Evolutionary conservation across 2,329 filamentous ascomycete genomes (phyloP).

Genomic region (Nannizzia gypsea): DNA sequence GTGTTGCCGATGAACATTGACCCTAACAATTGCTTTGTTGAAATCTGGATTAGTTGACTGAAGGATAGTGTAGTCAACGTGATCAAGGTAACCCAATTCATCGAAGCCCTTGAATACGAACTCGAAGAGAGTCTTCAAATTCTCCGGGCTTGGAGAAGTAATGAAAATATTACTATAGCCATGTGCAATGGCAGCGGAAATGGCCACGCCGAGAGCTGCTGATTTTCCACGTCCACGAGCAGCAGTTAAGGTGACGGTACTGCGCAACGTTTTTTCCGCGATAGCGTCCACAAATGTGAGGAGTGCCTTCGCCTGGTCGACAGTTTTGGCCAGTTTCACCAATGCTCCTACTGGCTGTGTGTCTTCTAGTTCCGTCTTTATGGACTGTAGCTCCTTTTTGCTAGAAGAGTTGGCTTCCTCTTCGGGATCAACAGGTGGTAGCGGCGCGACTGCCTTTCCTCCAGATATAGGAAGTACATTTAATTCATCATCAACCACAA

Average conservation of each 20-base stretch:
- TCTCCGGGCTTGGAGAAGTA: slow-evolving; percentile 92
- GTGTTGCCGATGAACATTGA: slow-evolving; percentile 90
- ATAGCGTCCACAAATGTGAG: slow-evolving; percentile 94
- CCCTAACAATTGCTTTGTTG: slow-evolving; percentile 95
- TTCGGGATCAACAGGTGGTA: slow-evolving; percentile 65
- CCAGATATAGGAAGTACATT: slow-evolving; percentile 96
- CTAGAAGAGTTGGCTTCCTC: slow-evolving; percentile 59
- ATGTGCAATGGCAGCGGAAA: slow-evolving; percentile 86
- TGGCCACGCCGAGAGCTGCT: slow-evolving; percentile 83
- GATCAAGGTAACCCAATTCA: slow-evolving; percentile 82
- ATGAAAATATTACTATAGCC: slow-evolving; percentile 99
- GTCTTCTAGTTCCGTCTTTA: slow-evolving; percentile 80
- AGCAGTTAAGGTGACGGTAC: slow-evolving; percentile 85
- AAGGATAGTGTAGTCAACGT: slow-evolving; percentile 94
- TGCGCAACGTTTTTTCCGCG: slow-evolving; percentile 85
- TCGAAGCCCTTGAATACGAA: slow-evolving; percentile 99
- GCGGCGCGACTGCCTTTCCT: slow-evolving; percentile 72
- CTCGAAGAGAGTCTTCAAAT: slow-evolving; percentile 95
- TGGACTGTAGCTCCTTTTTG: slow-evolving; percentile 62
- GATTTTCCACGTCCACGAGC: slow-evolving; percentile 94
- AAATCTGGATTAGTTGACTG: slow-evolving; percentile 97
- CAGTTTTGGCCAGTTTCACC: slow-evolving; percentile 72
- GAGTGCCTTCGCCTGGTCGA: slow-evolving; percentile 94
- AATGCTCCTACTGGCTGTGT: slow-evolving; percentile 76
- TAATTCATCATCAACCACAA: slow-evolving; percentile 94